These are phyloP conservation scores for Kodamaea fungicola DNA, from an alignment of 1,139 yeast genomes.

Conservation along the genomic window DNA sequence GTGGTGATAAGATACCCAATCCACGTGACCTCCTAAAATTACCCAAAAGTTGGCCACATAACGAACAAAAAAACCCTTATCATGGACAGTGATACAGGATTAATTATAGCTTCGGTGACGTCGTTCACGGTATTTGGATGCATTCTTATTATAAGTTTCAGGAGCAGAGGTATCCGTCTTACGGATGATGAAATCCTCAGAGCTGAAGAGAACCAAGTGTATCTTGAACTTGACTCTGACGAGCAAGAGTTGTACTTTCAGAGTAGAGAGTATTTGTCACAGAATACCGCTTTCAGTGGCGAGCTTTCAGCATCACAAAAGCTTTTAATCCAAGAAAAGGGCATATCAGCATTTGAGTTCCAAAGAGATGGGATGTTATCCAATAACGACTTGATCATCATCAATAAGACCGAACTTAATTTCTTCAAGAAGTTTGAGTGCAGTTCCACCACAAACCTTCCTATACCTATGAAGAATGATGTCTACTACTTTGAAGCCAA, in stretches of 20 bases:
- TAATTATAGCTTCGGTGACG: not conserved
- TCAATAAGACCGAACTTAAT: constrained; percentile 72
- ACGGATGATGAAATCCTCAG: constrained; percentile 56
- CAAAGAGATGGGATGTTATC: constrained; percentile 63
- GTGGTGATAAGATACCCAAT: too few relatives aligned
- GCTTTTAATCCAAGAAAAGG: constrained; percentile 82
- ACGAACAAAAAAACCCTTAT: too few relatives aligned
- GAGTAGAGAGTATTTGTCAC: constrained; percentile 54
- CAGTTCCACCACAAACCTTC: constrained; percentile 79
- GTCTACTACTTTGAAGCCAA: constrained; percentile 91
- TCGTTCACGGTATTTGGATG: not conserved
- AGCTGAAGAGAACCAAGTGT: constrained; percentile 58
- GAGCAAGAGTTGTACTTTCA: constrained; percentile 80
- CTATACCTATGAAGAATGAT: constrained; percentile 81
- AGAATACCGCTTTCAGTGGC: constrained; percentile 53
- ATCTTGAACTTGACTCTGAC: constrained; percentile 61
- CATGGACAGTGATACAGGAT: too few relatives aligned
- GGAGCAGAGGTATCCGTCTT: constrained; percentile 4
- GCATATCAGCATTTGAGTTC: constrained; percentile 91
- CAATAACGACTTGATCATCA: constrained; percentile 58
- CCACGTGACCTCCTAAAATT: too few relatives aligned
- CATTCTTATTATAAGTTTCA: constrained; percentile 2
- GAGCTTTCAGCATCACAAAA: constrained; percentile 46
- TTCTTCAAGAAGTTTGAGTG: constrained; percentile 71
- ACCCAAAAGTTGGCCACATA: too few relatives aligned